These are phyloP conservation scores for Hygrocybe coccinea DNA, from an alignment of 768 basidiomycete genomes.

Conservation along the genomic window DNA sequence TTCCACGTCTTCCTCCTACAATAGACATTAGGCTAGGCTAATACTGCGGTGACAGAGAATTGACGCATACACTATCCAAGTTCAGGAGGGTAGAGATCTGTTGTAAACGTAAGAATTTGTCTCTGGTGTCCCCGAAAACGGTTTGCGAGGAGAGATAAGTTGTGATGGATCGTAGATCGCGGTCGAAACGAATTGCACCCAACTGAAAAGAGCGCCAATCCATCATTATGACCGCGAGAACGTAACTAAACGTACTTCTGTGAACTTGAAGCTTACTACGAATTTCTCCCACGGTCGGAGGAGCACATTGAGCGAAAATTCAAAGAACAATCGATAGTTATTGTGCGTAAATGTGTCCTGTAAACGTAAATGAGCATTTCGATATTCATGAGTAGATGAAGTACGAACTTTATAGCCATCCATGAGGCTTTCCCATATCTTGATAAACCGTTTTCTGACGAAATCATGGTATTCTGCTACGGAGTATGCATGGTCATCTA, in stretches of 20 bases:
- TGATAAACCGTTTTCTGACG: constrained; percentile 85
- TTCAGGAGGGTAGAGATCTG: constrained; percentile 92
- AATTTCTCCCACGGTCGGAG: constrained; percentile 96
- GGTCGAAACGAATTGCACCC: constrained; percentile 92
- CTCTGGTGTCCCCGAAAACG: constrained; percentile 82
- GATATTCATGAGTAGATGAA: background rate
- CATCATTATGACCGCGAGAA: background rate
- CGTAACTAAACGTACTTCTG: constrained; percentile 55
- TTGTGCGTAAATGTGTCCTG: constrained; percentile 84
- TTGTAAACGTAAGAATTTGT: constrained; percentile 87
- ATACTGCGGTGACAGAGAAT: background rate
- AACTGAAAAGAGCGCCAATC: constrained; percentile 46
- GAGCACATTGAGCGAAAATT: constrained; percentile 77
- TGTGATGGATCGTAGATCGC: constrained; percentile 80
- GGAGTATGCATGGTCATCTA: constrained; percentile 86
- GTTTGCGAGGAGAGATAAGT: constrained; percentile 85
- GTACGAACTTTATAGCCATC: constrained; percentile 78
- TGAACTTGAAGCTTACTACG: constrained; percentile 73
- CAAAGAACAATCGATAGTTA: constrained; percentile 85
- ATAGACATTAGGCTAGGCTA: background rate
- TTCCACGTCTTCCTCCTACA: constrained; percentile 87
- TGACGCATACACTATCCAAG: constrained; percentile 62
- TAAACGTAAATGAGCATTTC: constrained; percentile 1
- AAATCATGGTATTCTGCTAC: constrained; percentile 81
- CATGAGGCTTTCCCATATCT: constrained; percentile 78